A percentile compares a stretch with the other conserved stretches of the same genome.
These are phyloP conservation scores for Termitomyces sp. DNA, from an alignment of 768 basidiomycete genomes.

Conservation along the genomic window DNA sequence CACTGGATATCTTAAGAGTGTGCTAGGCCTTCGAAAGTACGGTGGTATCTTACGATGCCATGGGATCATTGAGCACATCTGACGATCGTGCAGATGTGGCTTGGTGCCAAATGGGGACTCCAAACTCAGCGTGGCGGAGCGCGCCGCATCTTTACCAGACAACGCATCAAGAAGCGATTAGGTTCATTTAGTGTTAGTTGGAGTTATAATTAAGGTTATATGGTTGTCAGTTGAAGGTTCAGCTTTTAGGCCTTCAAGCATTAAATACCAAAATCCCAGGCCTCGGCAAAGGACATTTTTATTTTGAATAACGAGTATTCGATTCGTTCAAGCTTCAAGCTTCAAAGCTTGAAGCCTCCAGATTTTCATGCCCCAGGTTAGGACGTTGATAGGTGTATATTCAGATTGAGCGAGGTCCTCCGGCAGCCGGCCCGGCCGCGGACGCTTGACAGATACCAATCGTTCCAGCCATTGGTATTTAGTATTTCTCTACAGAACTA, in stretches of 20 bases:
- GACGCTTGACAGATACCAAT: no score
- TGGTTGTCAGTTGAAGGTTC: not conserved
- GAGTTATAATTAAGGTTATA: not conserved
- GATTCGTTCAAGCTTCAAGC: not conserved
- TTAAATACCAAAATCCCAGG: not conserved
- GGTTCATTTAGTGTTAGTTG: not conserved
- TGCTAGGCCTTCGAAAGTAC: not conserved
- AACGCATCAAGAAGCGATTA: not conserved
- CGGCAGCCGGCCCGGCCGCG: not conserved
- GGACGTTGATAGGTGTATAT: not conserved
- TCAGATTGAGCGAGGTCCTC: no score
- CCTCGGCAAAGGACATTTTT: not conserved
- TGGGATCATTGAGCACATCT: not conserved
- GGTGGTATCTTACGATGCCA: not conserved
- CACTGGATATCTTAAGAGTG: no score
- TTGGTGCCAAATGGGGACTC: not conserved
- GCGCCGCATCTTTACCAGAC: not conserved
- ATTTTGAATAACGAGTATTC: no score
- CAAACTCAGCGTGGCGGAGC: not conserved
- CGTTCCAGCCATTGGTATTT: no score
- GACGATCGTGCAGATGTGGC: not conserved
- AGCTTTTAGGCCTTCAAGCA: not conserved
- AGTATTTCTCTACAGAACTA: no score
- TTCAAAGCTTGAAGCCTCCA: not conserved
- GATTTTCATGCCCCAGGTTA: no score